phyloP scores from a whole-genome alignment of 2,329 filamentous ascomycete genomes.

The Clonostachys chloroleuca region DNA sequence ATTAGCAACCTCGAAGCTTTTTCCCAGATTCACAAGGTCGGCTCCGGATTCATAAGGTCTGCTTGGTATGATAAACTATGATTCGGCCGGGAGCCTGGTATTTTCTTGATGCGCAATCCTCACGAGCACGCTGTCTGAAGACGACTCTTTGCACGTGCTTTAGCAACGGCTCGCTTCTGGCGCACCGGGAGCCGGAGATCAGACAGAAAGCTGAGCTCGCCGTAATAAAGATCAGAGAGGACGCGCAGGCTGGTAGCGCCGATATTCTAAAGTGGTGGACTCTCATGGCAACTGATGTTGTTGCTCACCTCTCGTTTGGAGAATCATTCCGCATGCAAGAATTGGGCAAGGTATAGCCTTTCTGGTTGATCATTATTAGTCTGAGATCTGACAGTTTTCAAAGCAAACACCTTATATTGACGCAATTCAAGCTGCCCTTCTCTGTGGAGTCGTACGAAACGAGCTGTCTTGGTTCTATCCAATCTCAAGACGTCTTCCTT shows the following conservation, averaged over 20 bases:
- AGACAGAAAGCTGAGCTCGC: constrained; percentile 27
- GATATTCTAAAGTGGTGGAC: constrained; percentile 51
- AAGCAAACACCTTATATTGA: too few species aligned
- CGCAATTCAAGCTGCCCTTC: too few species aligned
- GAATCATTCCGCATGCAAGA: constrained; percentile 51
- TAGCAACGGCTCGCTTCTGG: constrained; percentile 29
- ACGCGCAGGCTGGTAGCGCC: constrained; percentile 24
- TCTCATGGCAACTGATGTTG: constrained; percentile 49
- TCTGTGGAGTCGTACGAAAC: too few species aligned
- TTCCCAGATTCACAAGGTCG: constrained; percentile 16
- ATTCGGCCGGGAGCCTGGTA: constrained; percentile 1
- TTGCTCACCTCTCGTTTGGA: constrained; percentile 49
- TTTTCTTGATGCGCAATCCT: constrained; percentile 34
- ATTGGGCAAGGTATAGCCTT: constrained; percentile 31
- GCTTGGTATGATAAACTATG: constrained; percentile 14
- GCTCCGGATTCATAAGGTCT: constrained; percentile 11
- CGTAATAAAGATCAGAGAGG: constrained; percentile 36
- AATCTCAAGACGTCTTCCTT: too few species aligned
- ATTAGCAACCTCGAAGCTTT: constrained; percentile 19
- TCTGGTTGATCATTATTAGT: not conserved
- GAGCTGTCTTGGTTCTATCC: too few species aligned
- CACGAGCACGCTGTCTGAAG: constrained; percentile 23
- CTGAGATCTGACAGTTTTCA: too few species aligned
- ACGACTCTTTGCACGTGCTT: constrained; percentile 34
- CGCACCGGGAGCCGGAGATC: constrained; percentile 22